Conservation (phyloP, 441 rosid genomes). For the Jatropha podagrica region DNA sequence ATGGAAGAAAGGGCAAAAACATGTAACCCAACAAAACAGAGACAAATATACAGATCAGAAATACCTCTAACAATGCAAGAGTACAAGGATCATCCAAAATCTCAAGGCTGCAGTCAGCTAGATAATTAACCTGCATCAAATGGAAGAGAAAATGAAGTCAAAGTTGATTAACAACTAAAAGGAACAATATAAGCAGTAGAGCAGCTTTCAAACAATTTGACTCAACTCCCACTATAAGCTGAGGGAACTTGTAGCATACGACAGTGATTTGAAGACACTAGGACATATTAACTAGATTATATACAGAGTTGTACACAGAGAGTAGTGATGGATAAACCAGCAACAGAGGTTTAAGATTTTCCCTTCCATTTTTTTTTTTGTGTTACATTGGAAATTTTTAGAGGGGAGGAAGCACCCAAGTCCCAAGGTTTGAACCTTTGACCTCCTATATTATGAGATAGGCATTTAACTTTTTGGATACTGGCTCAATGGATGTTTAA, state of each 20-base stretch:
- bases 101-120: conserved; percentile 85
- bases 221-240: not conserved
- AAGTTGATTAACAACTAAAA: not conserved
- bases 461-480: not conserved
- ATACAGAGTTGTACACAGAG: too few relatives aligned
- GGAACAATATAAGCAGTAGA: not conserved
- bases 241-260: not conserved
- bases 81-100: conserved; percentile 91
- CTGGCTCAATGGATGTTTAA: not conserved
- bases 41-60: not conserved
- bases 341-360: not conserved
- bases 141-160: not conserved
- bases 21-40: conserved; percentile 1
- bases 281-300: not conserved
- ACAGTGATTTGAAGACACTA: not conserved
- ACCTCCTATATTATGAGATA: not conserved
- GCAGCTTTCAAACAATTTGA: not conserved
- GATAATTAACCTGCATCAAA: conserved; percentile 66
- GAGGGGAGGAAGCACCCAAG: not conserved
- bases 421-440: not conserved
- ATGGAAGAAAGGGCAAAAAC: not conserved
- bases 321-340: too few relatives aligned
- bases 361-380: not conserved
- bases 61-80: conserved; percentile 77
- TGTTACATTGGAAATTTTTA: not conserved